phyloP scores from a whole-genome alignment of 306 rosid genomes.

The Vachellia pachyceras region DNA sequence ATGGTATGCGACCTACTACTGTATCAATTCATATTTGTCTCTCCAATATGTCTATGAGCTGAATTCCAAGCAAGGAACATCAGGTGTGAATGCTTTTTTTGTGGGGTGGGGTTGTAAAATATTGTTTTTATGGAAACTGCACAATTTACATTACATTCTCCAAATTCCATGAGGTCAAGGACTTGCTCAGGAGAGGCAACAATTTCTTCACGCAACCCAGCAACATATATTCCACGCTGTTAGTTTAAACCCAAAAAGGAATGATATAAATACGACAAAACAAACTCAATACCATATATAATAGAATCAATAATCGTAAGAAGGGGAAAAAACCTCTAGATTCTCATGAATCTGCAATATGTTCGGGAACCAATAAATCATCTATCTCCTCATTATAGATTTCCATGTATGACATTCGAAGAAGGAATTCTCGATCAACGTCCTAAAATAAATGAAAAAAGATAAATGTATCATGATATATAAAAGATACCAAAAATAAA shows the following conservation, averaged over 20 bases:
- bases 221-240: slow-evolving; percentile 95
- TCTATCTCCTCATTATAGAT: slow-evolving; percentile 94
- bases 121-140: slow-evolving; percentile 4
- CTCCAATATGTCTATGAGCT: slow-evolving; percentile 98
- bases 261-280: slow-evolving; percentile 30
- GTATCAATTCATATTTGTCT: slow-evolving; percentile 93
- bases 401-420: slow-evolving; percentile 99
- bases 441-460: slow-evolving; percentile 53
- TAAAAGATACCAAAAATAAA: background rate
- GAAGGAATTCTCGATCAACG: slow-evolving; percentile 83
- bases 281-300: slow-evolving; percentile 14
- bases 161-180: slow-evolving; percentile 78
- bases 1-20: slow-evolving; percentile 98
- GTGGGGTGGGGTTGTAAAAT: background rate
- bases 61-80: slow-evolving; percentile 35
- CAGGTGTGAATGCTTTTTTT: background rate
- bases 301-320: background rate
- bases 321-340: slow-evolving; percentile 64
- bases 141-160: slow-evolving; percentile 70
- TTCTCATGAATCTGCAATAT: slow-evolving; percentile 96
- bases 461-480: background rate
- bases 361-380: slow-evolving; percentile 94
- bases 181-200: slow-evolving; percentile 94
- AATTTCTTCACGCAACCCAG: slow-evolving; percentile 95
- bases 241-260: slow-evolving; percentile 30